Percentiles rank a stretch among this genome's conserved stretches.
Conservation (phyloP, 2,329 filamentous ascomycete species). For the Myriosclerotinia duriaeana region DNA sequence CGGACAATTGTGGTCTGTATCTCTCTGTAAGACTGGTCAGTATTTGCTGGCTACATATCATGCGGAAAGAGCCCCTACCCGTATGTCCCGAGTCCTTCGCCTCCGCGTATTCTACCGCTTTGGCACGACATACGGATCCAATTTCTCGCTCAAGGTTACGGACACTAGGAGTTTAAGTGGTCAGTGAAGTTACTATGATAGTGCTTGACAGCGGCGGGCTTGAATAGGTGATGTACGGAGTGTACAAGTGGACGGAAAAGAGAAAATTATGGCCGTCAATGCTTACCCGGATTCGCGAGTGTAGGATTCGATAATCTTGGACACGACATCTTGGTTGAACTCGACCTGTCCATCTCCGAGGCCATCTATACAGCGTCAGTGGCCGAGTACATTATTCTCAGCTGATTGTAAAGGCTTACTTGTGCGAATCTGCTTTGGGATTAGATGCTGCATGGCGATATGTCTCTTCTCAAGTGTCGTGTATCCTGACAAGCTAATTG, state of each 20-base stretch:
- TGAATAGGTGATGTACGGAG: neutral
- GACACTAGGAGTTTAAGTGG: slow-evolving; percentile 56
- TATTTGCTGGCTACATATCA: slow-evolving; percentile 1
- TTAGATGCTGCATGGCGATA: slow-evolving; percentile 88
- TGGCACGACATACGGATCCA: slow-evolving; percentile 88
- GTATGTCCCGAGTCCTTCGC: slow-evolving; percentile 69
- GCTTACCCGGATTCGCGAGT: slow-evolving; percentile 72
- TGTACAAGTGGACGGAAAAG: neutral
- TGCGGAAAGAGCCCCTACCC: slow-evolving; percentile 27
- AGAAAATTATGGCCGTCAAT: slow-evolving; percentile 6
- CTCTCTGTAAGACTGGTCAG: slow-evolving; percentile 44
- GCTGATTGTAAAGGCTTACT: slow-evolving; percentile 45
- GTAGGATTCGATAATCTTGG: slow-evolving; percentile 94
- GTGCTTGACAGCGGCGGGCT: neutral
- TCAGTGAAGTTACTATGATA: slow-evolving; percentile 17
- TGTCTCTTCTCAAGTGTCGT: slow-evolving; percentile 96
- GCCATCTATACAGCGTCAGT: slow-evolving; percentile 54
- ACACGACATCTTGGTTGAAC: slow-evolving; percentile 80
- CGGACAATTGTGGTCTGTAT: slow-evolving; percentile 72
- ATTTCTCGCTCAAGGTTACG: slow-evolving; percentile 95
- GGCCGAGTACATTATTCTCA: slow-evolving; percentile 20
- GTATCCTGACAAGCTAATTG: slow-evolving; percentile 88
- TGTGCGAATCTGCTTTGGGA: slow-evolving; percentile 90
- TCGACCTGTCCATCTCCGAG: slow-evolving; percentile 71
- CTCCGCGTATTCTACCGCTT: slow-evolving; percentile 93